phyloP scores from a whole-genome alignment of 2,329 filamentous ascomycete genomes.

The Penicillium sp. region DNA sequence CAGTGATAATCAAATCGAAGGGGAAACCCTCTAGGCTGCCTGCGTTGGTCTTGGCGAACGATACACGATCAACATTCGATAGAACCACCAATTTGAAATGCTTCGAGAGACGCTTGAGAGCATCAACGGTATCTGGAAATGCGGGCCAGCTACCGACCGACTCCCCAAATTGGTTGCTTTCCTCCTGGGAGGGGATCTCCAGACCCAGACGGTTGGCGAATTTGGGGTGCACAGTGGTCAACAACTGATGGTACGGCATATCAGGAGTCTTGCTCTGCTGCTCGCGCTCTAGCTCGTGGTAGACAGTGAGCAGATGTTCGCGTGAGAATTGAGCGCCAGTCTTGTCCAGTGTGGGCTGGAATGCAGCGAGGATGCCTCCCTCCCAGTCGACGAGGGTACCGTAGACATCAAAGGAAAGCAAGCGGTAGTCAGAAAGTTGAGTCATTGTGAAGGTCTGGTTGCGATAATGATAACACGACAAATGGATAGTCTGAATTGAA shows the following conservation, averaged over 20 bases:
- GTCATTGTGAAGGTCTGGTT: conserved; percentile 5
- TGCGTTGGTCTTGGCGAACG: conserved; percentile 47
- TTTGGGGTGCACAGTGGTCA: conserved; percentile 46
- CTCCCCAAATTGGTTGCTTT: conserved; percentile 48
- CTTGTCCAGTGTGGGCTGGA: conserved; percentile 44
- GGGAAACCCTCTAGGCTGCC: conserved; percentile 49
- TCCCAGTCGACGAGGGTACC: conserved; percentile 79
- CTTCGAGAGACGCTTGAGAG: conserved; percentile 48
- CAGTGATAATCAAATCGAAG: conserved; percentile 66
- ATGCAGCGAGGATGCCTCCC: conserved; percentile 55
- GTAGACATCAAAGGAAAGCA: conserved; percentile 73
- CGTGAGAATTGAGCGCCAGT: conserved; percentile 38
- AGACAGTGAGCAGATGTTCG: conserved; percentile 13
- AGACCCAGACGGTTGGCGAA: conserved; percentile 28
- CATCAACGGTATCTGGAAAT: conserved; percentile 56
- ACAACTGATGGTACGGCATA: conserved; percentile 58
- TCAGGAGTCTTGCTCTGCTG: conserved; percentile 55
- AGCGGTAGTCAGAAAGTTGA: conserved; percentile 37
- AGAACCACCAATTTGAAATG: conserved; percentile 55
- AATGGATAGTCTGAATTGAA: too few relatives aligned
- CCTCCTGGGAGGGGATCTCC: conserved; percentile 17
- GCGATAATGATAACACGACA: too few relatives aligned
- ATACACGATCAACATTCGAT: conserved; percentile 55
- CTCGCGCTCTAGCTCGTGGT: conserved; percentile 34
- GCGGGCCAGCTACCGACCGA: conserved; percentile 52